phyloP scores from a whole-genome alignment of 805 yeast genomes.

The Ogataea trehaloabstinens region DNA sequence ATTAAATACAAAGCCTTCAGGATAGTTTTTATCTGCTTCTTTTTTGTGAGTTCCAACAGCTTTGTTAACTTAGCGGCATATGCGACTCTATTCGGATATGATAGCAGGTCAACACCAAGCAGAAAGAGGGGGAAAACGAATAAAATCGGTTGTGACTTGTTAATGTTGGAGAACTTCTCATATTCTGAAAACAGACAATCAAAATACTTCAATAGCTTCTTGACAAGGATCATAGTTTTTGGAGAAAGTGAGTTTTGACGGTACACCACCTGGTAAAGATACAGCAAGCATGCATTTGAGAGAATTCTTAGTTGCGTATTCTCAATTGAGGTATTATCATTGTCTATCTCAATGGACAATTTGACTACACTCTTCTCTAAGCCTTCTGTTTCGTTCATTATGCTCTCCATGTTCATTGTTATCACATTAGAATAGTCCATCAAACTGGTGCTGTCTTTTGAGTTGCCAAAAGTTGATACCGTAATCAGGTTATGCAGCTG shows the following conservation, averaged over 20 bases:
- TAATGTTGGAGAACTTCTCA: background rate
- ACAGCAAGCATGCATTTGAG: constrained; percentile 10
- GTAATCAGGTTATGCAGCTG: constrained; percentile 7
- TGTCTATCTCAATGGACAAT: background rate
- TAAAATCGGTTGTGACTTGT: no score
- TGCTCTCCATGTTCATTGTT: constrained; percentile 7
- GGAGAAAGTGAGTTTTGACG: constrained; percentile 15
- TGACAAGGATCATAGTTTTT: constrained; percentile 12
- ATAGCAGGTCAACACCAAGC: constrained; percentile 13
- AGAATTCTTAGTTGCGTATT: constrained; percentile 10
- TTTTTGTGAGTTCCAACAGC: background rate
- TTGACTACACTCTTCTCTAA: constrained; percentile 6
- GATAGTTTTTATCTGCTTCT: constrained; percentile 7
- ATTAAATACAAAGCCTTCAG: constrained; percentile 4
- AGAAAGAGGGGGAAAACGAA: constrained; percentile 10
- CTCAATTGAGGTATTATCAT: background rate
- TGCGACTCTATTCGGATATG: constrained; percentile 3
- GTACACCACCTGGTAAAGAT: constrained; percentile 16
- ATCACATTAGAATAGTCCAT: constrained; percentile 2
- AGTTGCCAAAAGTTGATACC: constrained; percentile 10
- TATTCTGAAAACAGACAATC: constrained; percentile 1
- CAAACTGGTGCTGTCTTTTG: constrained; percentile 1
- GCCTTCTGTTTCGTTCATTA: constrained; percentile 7
- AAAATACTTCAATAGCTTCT: constrained; percentile 3
- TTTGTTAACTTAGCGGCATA: constrained; percentile 4